These are phyloP conservation scores for Xerocomus amazonicus DNA, from an alignment of 1,284 basidiomycete genomes.

Conservation along the genomic window DNA sequence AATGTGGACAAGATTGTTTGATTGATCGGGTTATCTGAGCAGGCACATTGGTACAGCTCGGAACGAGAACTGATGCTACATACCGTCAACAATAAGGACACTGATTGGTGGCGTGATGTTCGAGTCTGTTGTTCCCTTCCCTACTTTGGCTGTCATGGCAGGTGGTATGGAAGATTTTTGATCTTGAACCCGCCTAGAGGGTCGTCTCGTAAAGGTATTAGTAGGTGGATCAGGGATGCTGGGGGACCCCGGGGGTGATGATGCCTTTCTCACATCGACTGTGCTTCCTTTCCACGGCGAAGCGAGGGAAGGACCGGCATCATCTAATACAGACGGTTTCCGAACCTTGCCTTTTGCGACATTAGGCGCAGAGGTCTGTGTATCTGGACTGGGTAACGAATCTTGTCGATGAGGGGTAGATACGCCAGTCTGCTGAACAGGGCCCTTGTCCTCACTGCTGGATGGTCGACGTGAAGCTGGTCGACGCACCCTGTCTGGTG, in stretches of 20 bases:
- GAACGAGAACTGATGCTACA: conserved; percentile 28
- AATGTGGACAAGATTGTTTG: conserved; percentile 95
- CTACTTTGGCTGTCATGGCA: conserved; percentile 19
- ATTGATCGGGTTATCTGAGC: conserved; percentile 95
- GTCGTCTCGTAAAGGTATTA: conserved; percentile 26
- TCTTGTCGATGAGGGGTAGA: conserved; percentile 24
- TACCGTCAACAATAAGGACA: conserved; percentile 94
- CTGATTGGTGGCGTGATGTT: conserved; percentile 90
- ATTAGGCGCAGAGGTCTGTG: conserved; percentile 4
- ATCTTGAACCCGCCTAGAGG: conserved; percentile 27
- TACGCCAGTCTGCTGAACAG: conserved; percentile 16
- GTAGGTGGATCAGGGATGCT: conserved; percentile 26
- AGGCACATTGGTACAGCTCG: conserved; percentile 13
- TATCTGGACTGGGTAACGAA: conserved; percentile 25
- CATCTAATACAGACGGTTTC: conserved; percentile 32
- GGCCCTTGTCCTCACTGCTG: conserved; percentile 26
- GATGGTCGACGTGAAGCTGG: conserved; percentile 30
- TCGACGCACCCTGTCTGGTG: conserved; percentile 28
- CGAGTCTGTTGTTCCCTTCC: conserved; percentile 36
- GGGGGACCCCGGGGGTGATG: conserved; percentile 36
- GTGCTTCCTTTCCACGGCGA: conserved; percentile 30
- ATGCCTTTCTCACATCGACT: conserved; percentile 31
- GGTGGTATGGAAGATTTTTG: conserved; percentile 27
- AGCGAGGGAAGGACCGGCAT: conserved; percentile 11
- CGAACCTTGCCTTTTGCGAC: conserved; percentile 24